Evolutionary conservation across 2,329 filamentous ascomycete species (phyloP), one percentile per base, ranked within the genome.

Genomic region (Hypoxylon sp.): DNA sequence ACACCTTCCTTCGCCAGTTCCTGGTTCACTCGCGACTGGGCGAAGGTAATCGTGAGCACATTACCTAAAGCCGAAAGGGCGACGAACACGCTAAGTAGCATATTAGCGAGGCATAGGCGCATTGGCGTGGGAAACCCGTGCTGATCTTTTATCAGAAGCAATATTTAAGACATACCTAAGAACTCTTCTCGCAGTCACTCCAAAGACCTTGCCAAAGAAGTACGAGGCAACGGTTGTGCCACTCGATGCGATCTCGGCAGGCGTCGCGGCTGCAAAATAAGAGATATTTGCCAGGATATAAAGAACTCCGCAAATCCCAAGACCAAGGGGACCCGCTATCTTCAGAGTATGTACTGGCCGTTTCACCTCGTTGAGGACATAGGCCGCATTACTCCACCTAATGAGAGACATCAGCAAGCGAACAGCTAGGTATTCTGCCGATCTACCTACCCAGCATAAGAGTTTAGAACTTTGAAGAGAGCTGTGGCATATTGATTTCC

Each of bases 361-460:
- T 17, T 52, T 52, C 6, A 52, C 48, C 11, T 52, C 48, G 24
- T 52, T 52, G 14, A 52, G 48, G 29, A 52, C 48, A 17, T 52
- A 52, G 29, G 48, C 48, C n/a, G 48, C 48, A 22, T 52, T 52
- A 29, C 48, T 52, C 48, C 48, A 52, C n/a, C 48, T 52, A 52
- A 19, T 5, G n/a, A 17, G 19, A 9, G 2, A 35, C 6, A n/a
- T 52, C n/a, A 52, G 48, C 26, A 31, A 50, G 10, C 6, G 13
- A 31, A 6, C 26, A 51, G 14, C 13, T 11, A 33, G 3, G 26
- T 2, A 29, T 26, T n/a, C 46, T 19, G 13, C 10, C 14, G 10
- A 48, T 48, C 46, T 51, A 3, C 48, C 9, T 52, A 52, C 48
- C 48, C 48, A 2, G 48, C 26, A 35, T 52, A 52, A 52, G 48